Conservation (phyloP, 2,329 filamentous ascomycete species). For the Monosporascus sp. region DNA sequence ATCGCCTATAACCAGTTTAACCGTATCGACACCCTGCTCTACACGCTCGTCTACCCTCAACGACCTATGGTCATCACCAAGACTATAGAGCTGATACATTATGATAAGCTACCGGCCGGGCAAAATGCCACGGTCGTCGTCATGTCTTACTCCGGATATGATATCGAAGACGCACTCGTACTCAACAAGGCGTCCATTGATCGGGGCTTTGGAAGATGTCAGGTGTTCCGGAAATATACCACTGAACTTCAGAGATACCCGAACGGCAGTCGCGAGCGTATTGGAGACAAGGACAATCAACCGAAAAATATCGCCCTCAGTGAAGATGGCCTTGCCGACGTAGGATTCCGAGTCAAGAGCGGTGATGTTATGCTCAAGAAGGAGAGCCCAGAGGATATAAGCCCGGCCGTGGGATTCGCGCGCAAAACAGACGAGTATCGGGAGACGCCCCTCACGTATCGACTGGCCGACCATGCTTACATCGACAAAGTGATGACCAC, state of each 20-base stretch:
- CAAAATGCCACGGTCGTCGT: constrained; percentile 97
- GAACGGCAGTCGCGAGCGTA: constrained; percentile 67
- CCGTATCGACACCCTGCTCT: constrained; percentile 91
- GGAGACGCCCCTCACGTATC: constrained; percentile 70
- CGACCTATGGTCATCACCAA: constrained; percentile 96
- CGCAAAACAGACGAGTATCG: constrained; percentile 59
- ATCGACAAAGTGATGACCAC: constrained; percentile 97
- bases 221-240: constrained; percentile 94
- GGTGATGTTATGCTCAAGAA: constrained; percentile 92
- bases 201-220: constrained; percentile 90
- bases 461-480: constrained; percentile 76
- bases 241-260: constrained; percentile 84
- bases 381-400: constrained; percentile 73
- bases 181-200: constrained; percentile 95
- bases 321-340: constrained; percentile 80
- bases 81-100: constrained; percentile 93
- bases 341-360: constrained; percentile 71
- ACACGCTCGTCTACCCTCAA: constrained; percentile 96
- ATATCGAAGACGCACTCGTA: constrained; percentile 97
- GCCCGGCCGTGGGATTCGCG: constrained; percentile 65
- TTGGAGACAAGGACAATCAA: constrained; percentile 59
- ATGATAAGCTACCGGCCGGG: constrained; percentile 93
- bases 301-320: constrained; percentile 69
- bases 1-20: constrained; percentile 98
- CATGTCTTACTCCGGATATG: constrained; percentile 98